Percentiles rank a stretch among this genome's conserved stretches.
phyloP scores from a whole-genome alignment of 495 filamentous ascomycete species.

The Letharia columbiana region DNA sequence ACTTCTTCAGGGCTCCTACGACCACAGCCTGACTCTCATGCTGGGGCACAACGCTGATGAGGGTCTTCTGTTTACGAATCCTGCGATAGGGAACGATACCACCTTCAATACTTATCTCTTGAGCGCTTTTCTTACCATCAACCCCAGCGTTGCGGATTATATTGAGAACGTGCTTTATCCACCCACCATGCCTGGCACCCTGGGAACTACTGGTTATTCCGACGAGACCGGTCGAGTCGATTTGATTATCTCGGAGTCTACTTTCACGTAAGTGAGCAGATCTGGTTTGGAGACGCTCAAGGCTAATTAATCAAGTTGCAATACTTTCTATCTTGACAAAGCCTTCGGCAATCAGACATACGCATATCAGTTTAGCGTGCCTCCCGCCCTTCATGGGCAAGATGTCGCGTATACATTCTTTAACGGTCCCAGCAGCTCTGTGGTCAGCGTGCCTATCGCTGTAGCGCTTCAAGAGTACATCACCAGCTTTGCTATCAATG shows the following conservation, averaged over 20 bases:
- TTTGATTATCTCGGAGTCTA: slow-evolving; percentile 32
- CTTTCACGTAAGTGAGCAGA: slow-evolving; percentile 30
- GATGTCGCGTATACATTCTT: slow-evolving; percentile 51
- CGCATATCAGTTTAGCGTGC: slow-evolving; percentile 52
- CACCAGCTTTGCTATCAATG: slow-evolving; percentile 45
- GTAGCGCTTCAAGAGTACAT: slow-evolving; percentile 51
- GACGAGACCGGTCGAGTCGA: slow-evolving; percentile 33
- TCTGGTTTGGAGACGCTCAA: not conserved
- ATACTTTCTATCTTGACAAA: slow-evolving; percentile 21
- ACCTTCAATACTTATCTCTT: slow-evolving; percentile 27
- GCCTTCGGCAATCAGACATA: slow-evolving; percentile 46
- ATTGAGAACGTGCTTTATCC: slow-evolving; percentile 37
- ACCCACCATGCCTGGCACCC: slow-evolving; percentile 9
- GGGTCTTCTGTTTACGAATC: slow-evolving; percentile 41
- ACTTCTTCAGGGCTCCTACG: slow-evolving; percentile 48
- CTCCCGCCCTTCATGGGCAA: slow-evolving; percentile 46
- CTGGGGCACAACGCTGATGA: slow-evolving; percentile 49
- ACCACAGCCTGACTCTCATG: slow-evolving; percentile 47
- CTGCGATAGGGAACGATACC: slow-evolving; percentile 30
- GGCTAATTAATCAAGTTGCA: slow-evolving; percentile 9
- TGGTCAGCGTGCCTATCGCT: slow-evolving; percentile 42
- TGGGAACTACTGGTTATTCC: slow-evolving; percentile 36
- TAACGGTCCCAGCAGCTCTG: slow-evolving; percentile 37
- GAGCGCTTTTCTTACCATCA: slow-evolving; percentile 27
- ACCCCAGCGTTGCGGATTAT: slow-evolving; percentile 30